A percentile compares a stretch with the other conserved stretches of the same genome.
phyloP scores from a whole-genome alignment of 169 alveolate species.

The Plasmodium inui region DNA sequence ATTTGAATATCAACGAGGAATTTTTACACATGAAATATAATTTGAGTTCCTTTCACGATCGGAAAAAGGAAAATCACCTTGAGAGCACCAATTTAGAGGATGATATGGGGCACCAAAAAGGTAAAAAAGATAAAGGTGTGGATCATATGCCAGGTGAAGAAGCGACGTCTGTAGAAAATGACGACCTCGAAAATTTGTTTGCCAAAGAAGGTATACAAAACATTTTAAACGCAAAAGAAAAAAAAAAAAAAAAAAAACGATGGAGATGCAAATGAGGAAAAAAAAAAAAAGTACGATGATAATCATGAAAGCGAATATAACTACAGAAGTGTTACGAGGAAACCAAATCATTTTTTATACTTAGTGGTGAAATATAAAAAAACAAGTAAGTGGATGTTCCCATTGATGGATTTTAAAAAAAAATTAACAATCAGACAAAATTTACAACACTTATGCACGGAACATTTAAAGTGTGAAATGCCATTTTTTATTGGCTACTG shows the following conservation, averaged over 20 bases:
- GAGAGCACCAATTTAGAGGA: conserved; percentile 1
- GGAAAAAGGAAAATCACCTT: conserved; percentile 9
- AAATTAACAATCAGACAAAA: conserved; percentile 79
- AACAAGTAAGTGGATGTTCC: conserved; percentile 80
- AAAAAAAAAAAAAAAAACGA: conserved; percentile 13
- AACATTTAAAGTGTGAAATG: conserved; percentile 77
- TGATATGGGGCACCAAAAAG: not conserved
- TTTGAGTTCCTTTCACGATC: conserved; percentile 58
- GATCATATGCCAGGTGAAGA: not conserved
- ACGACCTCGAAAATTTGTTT: conserved; percentile 47
- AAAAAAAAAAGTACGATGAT: conserved; percentile 24
- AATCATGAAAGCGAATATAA: conserved; percentile 42
- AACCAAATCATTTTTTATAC: conserved; percentile 79
- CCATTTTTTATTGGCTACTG: conserved; percentile 83
- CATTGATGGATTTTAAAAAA: conserved; percentile 80
- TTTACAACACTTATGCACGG: conserved; percentile 78
- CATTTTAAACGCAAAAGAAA: conserved; percentile 20
- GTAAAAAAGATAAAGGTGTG: not conserved
- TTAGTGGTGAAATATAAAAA: conserved; percentile 78
- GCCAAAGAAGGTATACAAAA: conserved; percentile 63
- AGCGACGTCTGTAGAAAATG: conserved; percentile 7
- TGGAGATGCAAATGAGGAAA: not conserved
- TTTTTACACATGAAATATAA: conserved; percentile 74
- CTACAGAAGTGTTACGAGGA: conserved; percentile 76
- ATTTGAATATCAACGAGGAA: conserved; percentile 63